Evolutionary conservation across 2,329 filamentous ascomycete species (phyloP), one percentile per base, ranked within the genome.

Genomic region (Didymella sp.): DNA sequence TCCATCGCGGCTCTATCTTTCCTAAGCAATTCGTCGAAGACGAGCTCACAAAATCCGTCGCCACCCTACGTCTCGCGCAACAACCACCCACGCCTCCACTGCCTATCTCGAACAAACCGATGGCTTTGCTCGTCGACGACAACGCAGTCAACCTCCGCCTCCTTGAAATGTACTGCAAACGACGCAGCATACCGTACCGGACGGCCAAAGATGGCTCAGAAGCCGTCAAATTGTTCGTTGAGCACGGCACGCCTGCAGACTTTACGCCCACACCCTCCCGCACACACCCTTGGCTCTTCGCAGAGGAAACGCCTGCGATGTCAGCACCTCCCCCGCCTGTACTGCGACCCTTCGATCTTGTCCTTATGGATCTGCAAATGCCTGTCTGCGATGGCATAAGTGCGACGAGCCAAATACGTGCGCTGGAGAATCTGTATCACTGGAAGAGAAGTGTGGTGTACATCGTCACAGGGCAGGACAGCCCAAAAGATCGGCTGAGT

Each of bases 141-240:
- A 81, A 81, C 38, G 51, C 67, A 0, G 71, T 81, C 47, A 82
- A 82, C 21, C 70, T 81, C 0, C 76, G 78, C 17, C 77, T 81
- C 35, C 58, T 82, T 24, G 69, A 77, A 27, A 80, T 81, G 77
- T 81, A 81, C 62, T 81, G 79, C 66, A 73, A 70, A 19, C 80
- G 77, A 47, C 73, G 80, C 24, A 64, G 67, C 1, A 60, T 72
- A 2, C 71, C 73, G 0, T 79, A 77, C 31, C 51, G 66, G 4
- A 76, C 72, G 3, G 78, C 79, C 1, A 65, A 64, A 1, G 74
- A 81, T 42, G 79, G 80, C 4, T 52, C 62, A 2, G 67, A 80
- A 63, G 80, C 80, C 1, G 74, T 81, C 1, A 63, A 71, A 1
- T 51, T 65, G 15, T 77, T 73, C 58, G 51, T 62, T 5, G 59